phyloP scores from a whole-genome alignment of 2,329 filamentous ascomycete species.

The Chrysoporthe deuterocubensis region DNA sequence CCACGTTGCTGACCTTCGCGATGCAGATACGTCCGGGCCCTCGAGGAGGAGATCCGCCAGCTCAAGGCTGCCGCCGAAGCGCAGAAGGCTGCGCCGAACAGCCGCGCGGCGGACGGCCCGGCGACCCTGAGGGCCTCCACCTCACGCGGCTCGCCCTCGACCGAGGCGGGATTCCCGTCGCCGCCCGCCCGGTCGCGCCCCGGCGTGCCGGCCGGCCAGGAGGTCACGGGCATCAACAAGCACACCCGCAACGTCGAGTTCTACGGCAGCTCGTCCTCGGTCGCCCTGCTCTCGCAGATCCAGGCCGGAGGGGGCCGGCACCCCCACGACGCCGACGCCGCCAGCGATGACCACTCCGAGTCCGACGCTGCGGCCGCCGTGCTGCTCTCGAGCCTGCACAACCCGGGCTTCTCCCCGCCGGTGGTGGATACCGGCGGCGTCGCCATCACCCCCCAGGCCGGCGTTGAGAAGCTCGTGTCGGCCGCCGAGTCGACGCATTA shows the following conservation, averaged over 20 bases:
- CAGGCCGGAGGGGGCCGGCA: constrained; percentile 36
- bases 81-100: background rate
- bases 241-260: constrained; percentile 52
- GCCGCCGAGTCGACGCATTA: constrained; percentile 39
- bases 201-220: constrained; percentile 38
- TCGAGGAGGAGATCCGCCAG: constrained; percentile 26
- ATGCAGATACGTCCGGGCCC: constrained; percentile 33
- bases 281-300: constrained; percentile 48
- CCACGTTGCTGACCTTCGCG: constrained; percentile 14
- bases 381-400: constrained; percentile 50
- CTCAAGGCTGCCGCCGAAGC: constrained; percentile 23
- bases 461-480: constrained; percentile 16
- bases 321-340: constrained; percentile 20
- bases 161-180: constrained; percentile 28
- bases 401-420: constrained; percentile 45
- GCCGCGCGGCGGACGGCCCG: constrained; percentile 14
- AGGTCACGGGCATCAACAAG: constrained; percentile 48
- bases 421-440: constrained; percentile 22
- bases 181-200: constrained; percentile 34
- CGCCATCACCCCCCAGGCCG: background rate
- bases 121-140: constrained; percentile 26
- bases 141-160: constrained; percentile 28
- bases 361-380: constrained; percentile 38
- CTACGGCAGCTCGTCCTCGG: constrained; percentile 51
- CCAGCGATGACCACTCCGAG: constrained; percentile 24